These are phyloP conservation scores for Mycena amicta DNA, from an alignment of 768 basidiomycete species.

Conservation along the genomic window DNA sequence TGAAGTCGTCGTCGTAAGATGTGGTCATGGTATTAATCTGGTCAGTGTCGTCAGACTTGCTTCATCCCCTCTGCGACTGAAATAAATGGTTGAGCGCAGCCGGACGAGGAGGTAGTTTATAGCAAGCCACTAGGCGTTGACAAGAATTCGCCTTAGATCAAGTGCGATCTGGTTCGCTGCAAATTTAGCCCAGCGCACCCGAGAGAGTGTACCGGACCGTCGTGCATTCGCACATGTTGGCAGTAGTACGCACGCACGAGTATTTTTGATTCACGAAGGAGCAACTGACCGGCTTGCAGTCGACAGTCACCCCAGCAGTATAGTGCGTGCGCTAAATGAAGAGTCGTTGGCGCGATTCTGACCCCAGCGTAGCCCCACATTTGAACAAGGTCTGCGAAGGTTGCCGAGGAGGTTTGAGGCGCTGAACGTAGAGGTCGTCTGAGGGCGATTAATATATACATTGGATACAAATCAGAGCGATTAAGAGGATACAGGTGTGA, in stretches of 20 bases:
- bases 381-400: constrained; percentile 60
- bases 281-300: constrained; percentile 36
- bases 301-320: constrained; percentile 71
- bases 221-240: constrained; percentile 63
- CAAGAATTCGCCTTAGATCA: constrained; percentile 45
- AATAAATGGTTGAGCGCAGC: neutral
- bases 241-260: constrained; percentile 57
- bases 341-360: constrained; percentile 3
- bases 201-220: constrained; percentile 47
- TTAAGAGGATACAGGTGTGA: constrained; percentile 18
- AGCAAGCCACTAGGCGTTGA: neutral
- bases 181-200: constrained; percentile 67
- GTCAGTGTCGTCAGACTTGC: constrained; percentile 4
- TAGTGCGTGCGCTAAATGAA: constrained; percentile 35
- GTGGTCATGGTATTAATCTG: constrained; percentile 21
- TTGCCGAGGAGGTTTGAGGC: constrained; percentile 34
- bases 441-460: constrained; percentile 20
- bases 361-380: constrained; percentile 49
- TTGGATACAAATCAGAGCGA: constrained; percentile 17
- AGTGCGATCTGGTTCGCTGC: constrained; percentile 60
- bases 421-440: constrained; percentile 1
- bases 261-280: neutral
- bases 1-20: constrained; percentile 13
- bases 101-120: constrained; percentile 18
- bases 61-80: neutral